Percentiles rank a stretch among this genome's conserved stretches.
phyloP scores from a whole-genome alignment of 2,329 filamentous ascomycete genomes.

The Pseudovirgaria hyperparasitica region DNA sequence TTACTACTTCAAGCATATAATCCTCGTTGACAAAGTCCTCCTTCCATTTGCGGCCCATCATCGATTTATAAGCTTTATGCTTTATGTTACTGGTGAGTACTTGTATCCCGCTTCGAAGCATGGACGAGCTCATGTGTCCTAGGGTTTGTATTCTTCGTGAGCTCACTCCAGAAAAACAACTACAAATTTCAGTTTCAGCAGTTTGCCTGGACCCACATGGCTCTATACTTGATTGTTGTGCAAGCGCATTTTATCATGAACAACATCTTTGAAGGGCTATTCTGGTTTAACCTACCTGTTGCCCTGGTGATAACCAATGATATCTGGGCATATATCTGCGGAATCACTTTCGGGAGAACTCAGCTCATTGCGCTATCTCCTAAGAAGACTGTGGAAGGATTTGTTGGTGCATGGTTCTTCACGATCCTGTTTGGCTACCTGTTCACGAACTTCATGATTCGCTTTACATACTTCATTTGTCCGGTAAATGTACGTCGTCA shows the following conservation, averaged over 20 bases:
- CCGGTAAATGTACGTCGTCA: conserved; percentile 62
- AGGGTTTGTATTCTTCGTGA: conserved; percentile 98
- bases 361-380: conserved; percentile 96
- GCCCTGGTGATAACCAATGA: conserved; percentile 96
- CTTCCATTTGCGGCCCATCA: conserved; percentile 93
- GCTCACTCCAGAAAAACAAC: conserved; percentile 84
- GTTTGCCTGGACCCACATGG: conserved; percentile 99
- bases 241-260: conserved; percentile 99
- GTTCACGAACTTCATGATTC: conserved; percentile 73
- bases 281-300: conserved; percentile 97
- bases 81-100: conserved; percentile 82
- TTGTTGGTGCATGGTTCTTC: conserved; percentile 91
- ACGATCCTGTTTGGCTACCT: conserved; percentile 75
- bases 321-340: conserved; percentile 95
- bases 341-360: conserved; percentile 90
- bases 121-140: neutral
- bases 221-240: conserved; percentile 91
- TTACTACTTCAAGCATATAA: conserved; percentile 99
- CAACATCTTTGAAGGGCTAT: conserved; percentile 98
- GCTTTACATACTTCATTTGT: conserved; percentile 96
- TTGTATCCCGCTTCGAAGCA: neutral
- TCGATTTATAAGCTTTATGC: conserved; percentile 95
- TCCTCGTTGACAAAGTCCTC: conserved; percentile 85
- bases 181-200: conserved; percentile 99
- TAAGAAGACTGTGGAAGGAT: conserved; percentile 98